phyloP scores from a whole-genome alignment of 192 early-diverging fungal genomes.

The Coemansia sp. region DNA sequence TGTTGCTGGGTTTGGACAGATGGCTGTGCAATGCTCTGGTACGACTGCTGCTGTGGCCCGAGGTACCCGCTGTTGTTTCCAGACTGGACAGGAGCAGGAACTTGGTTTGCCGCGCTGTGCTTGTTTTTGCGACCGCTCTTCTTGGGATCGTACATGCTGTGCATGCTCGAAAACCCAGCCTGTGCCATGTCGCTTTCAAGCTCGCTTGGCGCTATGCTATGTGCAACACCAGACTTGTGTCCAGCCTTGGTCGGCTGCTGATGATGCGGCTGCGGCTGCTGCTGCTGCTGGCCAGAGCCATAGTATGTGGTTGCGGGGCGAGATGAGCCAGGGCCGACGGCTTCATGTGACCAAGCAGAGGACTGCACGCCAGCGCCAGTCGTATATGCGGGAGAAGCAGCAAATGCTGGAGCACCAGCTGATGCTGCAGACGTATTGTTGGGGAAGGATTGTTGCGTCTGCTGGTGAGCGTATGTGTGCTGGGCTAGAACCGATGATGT shows the following conservation, averaged over 20 bases:
- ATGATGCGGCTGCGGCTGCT: slow-evolving; percentile 3
- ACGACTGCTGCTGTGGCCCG: neutral
- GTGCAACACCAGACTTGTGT: neutral
- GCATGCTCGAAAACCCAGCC: slow-evolving; percentile 15
- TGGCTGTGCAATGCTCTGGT: neutral
- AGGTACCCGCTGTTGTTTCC: neutral
- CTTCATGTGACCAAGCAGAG: slow-evolving; percentile 13
- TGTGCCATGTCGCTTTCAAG: slow-evolving; percentile 20
- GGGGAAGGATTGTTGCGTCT: neutral
- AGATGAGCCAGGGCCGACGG: neutral
- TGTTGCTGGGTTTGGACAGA: neutral
- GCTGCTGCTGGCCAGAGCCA: neutral
- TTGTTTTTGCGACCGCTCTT: slow-evolving; percentile 9
- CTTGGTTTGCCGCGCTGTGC: neutral
- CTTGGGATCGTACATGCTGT: slow-evolving; percentile 18
- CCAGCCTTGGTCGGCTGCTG: neutral
- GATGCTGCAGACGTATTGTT: slow-evolving; percentile 9
- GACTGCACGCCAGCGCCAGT: slow-evolving; percentile 12
- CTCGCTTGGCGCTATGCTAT: neutral
- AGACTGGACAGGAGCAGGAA: neutral
- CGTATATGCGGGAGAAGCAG: slow-evolving; percentile 4
- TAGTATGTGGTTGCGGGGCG: slow-evolving; percentile 7
- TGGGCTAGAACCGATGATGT: slow-evolving; percentile 35
- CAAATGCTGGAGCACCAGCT: slow-evolving; percentile 4
- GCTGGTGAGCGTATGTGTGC: slow-evolving; percentile 8